Conservation (phyloP, 441 rosid genomes). For the Adansonia grandidieri region DNA sequence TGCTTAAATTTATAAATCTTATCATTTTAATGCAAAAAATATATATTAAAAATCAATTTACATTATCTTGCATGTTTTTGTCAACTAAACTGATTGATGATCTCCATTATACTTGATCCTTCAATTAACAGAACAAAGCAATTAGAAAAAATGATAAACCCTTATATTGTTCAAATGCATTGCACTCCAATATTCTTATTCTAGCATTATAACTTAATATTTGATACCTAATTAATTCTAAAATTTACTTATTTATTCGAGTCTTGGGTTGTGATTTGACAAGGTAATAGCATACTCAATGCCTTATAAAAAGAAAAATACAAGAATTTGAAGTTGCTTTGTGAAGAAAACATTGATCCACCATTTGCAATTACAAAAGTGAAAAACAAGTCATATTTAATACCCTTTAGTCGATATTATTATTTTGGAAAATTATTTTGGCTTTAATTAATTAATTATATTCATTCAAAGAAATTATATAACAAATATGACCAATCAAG, state of each 20-base stretch:
- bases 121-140: neutral
- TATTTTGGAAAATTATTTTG: neutral
- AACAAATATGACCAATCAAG: too few species aligned
- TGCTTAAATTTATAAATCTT: neutral
- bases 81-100: neutral
- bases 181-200: neutral
- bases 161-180: neutral
- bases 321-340: too few species aligned
- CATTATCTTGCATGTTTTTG: neutral
- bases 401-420: neutral
- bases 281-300: neutral
- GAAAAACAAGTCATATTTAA: too few species aligned
- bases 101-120: neutral
- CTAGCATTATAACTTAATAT: neutral
- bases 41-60: neutral
- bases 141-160: neutral
- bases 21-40: too few species aligned
- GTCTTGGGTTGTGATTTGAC: neutral
- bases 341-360: neutral
- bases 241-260: neutral
- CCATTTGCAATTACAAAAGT: neutral
- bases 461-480: neutral
- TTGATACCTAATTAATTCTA: neutral
- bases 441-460: too few species aligned
- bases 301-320: too few species aligned